Conservation (phyloP, 192 early-diverging fungal genomes). For the Phycomyces blakesleeanus region DNA sequence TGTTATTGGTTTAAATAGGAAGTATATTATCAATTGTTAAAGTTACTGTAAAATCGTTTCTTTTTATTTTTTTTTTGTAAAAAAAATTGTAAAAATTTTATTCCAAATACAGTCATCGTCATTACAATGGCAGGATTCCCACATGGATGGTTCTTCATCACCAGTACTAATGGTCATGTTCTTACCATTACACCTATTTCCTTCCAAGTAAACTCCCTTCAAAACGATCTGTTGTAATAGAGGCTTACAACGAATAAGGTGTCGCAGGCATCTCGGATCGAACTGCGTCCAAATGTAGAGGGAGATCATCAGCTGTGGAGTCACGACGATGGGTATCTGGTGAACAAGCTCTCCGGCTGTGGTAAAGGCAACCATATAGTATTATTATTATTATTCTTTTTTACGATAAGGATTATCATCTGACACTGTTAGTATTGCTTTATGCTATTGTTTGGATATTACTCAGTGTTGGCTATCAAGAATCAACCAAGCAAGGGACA, state of each 20-base stretch:
- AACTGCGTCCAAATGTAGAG: not conserved
- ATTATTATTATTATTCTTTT: not conserved
- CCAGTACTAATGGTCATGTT: slow-evolving; percentile 9
- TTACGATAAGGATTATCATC: not conserved
- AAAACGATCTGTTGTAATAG: not conserved
- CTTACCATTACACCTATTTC: slow-evolving; percentile 5
- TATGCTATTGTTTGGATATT: no score
- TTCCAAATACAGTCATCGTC: not conserved
- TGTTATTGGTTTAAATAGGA: no score
- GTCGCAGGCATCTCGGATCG: not conserved
- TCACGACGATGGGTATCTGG: slow-evolving; percentile 8
- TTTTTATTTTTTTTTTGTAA: no score
- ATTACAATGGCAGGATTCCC: slow-evolving; percentile 8
- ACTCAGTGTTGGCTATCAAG: no score
- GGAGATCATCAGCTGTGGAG: slow-evolving; percentile 6
- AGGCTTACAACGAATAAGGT: not conserved
- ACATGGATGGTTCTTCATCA: slow-evolving; percentile 11
- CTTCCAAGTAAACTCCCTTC: not conserved
- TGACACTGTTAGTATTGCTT: not conserved
- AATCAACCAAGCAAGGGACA: no score
- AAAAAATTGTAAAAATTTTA: no score
- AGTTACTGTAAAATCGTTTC: no score
- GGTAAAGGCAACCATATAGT: not conserved
- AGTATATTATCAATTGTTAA: no score
- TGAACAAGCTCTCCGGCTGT: slow-evolving; percentile 13